phyloP scores from a whole-genome alignment of 2,329 filamentous ascomycete species.

The Claviceps sp. region DNA sequence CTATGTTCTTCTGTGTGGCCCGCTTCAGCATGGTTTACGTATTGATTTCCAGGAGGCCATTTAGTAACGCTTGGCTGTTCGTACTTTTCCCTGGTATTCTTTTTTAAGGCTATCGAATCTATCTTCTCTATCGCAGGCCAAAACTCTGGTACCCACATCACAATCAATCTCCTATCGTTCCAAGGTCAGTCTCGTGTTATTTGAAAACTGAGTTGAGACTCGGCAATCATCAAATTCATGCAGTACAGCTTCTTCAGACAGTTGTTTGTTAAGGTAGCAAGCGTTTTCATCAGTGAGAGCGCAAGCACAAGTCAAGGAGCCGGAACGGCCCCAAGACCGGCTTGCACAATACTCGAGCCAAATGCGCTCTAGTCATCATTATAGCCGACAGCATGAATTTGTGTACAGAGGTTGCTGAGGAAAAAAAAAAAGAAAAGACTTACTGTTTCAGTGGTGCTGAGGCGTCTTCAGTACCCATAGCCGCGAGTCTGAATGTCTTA shows the following conservation, averaged over 20 bases:
- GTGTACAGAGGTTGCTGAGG: background rate
- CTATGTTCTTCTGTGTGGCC: constrained; percentile 52
- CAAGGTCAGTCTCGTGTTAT: background rate
- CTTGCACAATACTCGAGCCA: constrained; percentile 92
- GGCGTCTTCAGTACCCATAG: background rate
- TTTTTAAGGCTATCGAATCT: constrained; percentile 68
- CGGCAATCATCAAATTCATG: background rate
- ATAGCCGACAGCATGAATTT: constrained; percentile 14
- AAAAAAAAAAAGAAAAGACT: background rate
- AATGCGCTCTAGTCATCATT: constrained; percentile 99
- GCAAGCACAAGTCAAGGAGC: constrained; percentile 44
- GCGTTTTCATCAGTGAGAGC: constrained; percentile 96
- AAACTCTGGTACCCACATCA: constrained; percentile 47
- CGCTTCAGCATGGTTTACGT: constrained; percentile 33
- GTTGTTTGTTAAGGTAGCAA: constrained; percentile 82
- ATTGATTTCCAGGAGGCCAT: background rate
- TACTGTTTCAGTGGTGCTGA: background rate
- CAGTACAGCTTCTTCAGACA: constrained; percentile 56
- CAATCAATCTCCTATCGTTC: constrained; percentile 12
- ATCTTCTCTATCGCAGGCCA: constrained; percentile 87
- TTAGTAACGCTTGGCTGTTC: constrained; percentile 13
- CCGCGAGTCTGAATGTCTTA: constrained; percentile 4
- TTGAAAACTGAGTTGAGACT: no score
- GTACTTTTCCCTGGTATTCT: constrained; percentile 82
- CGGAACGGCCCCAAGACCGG: constrained; percentile 59